phyloP scores from a whole-genome alignment of 176 grass and related monocot genomes.

The Puya raimondii region DNA sequence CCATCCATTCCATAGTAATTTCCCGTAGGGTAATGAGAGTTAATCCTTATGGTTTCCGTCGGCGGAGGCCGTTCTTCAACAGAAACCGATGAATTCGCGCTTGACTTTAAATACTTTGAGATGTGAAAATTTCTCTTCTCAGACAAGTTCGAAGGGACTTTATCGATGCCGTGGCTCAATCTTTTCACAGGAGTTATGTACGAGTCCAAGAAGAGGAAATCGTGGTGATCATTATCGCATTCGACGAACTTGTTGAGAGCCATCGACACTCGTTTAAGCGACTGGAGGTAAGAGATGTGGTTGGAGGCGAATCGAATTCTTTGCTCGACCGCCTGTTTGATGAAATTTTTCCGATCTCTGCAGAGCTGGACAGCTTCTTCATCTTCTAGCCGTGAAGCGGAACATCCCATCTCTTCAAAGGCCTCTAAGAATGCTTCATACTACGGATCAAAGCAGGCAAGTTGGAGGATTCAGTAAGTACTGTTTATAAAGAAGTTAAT shows the following conservation, averaged over 20 bases:
- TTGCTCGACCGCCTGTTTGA: slow-evolving; percentile 83
- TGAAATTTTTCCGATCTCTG: slow-evolving; percentile 81
- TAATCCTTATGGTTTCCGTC: slow-evolving; percentile 44
- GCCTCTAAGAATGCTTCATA: slow-evolving; percentile 49
- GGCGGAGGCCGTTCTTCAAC: slow-evolving; percentile 58
- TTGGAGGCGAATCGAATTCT: slow-evolving; percentile 57
- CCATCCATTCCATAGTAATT: slow-evolving; percentile 36
- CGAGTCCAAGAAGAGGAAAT: slow-evolving; percentile 51
- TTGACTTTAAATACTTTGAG: slow-evolving; percentile 58
- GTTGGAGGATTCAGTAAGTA: not conserved
- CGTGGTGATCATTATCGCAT: slow-evolving; percentile 48
- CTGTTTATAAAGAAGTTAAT: not conserved
- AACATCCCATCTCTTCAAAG: slow-evolving; percentile 92
- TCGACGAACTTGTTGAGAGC: slow-evolving; percentile 61
- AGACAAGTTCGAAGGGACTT: slow-evolving; percentile 46
- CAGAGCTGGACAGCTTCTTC: slow-evolving; percentile 91
- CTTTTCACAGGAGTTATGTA: slow-evolving; percentile 51
- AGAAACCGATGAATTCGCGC: slow-evolving; percentile 58
- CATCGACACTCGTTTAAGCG: slow-evolving; percentile 64
- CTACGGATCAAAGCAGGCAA: slow-evolving; percentile 9
- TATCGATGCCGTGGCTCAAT: slow-evolving; percentile 48
- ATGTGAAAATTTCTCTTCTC: slow-evolving; percentile 64
- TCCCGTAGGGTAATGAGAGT: slow-evolving; percentile 58
- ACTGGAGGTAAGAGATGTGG: slow-evolving; percentile 81
- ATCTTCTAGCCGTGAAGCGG: slow-evolving; percentile 91